Conservation (phyloP, 106 monocot genomes). For the Allium fistulosum region DNA sequence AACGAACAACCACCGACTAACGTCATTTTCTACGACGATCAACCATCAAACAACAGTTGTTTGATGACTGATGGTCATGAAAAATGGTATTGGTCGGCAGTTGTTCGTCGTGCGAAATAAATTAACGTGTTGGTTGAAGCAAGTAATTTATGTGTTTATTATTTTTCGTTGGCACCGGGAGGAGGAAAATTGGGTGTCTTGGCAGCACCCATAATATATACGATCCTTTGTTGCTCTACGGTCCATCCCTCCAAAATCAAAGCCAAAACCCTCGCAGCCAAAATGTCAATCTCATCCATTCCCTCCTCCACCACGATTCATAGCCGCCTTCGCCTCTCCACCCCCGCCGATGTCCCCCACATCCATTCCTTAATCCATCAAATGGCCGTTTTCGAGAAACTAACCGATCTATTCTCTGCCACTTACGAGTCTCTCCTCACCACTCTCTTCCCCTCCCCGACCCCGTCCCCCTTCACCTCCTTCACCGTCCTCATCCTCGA, state of each 20-base stretch:
- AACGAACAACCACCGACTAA: too few species aligned
- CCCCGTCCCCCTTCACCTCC: conserved; percentile 59
- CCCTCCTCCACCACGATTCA: conserved; percentile 20
- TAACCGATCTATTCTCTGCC: conserved; percentile 81
- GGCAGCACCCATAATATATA: too few species aligned
- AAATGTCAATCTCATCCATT: neutral
- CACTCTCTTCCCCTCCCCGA: conserved; percentile 69
- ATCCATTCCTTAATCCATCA: conserved; percentile 79
- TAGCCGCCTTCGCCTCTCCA: conserved; percentile 64
- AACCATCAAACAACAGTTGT: too few species aligned
- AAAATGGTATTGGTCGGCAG: too few species aligned
- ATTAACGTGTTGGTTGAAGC: too few species aligned
- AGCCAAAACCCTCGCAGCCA: neutral
- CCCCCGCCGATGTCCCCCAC: conserved; percentile 48
- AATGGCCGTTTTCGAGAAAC: conserved; percentile 80
- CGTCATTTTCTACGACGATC: too few species aligned
- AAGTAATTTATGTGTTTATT: too few species aligned
- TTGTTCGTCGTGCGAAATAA: too few species aligned
- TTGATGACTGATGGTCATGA: too few species aligned
- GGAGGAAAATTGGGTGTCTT: too few species aligned
- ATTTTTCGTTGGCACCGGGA: too few species aligned
- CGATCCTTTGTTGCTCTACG: too few species aligned
- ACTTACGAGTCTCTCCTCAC: conserved; percentile 66
- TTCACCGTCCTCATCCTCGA: conserved; percentile 94
- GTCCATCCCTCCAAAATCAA: conserved; percentile 3